Evolutionary conservation across 441 rosid genomes (phyloP).

Genomic region (Caryocar brasiliense): DNA sequence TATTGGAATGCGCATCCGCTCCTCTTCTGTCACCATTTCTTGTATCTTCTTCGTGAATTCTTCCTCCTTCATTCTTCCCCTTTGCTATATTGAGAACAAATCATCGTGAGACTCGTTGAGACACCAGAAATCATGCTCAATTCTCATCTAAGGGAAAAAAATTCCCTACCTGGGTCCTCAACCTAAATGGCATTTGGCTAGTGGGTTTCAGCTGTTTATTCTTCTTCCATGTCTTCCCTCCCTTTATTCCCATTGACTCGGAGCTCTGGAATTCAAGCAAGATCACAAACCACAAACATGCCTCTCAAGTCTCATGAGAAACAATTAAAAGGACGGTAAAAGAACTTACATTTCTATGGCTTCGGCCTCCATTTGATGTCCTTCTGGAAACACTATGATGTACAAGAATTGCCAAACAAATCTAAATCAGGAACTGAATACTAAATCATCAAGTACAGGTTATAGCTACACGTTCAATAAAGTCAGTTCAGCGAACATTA

Average conservation of each 20-base stretch:
- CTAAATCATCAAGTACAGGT: not conserved
- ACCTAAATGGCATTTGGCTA: conserved; percentile 62
- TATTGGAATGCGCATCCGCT: conserved; percentile 59
- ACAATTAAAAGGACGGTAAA: not conserved
- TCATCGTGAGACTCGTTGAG: conserved; percentile 6
- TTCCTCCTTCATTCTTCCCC: conserved; percentile 81
- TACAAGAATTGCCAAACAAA: not conserved
- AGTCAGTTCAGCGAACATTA: conserved; percentile 6
- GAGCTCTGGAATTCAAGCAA: conserved; percentile 43
- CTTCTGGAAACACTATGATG: conserved; percentile 48
- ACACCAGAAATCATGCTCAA: not conserved
- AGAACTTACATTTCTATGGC: conserved; percentile 59
- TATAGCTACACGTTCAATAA: not conserved
- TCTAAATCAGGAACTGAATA: conserved; percentile 6
- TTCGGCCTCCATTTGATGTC: conserved; percentile 59
- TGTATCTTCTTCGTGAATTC: conserved; percentile 68
- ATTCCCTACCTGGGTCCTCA: conserved; percentile 79
- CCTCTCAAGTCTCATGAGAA: not conserved
- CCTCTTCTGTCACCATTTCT: conserved; percentile 57
- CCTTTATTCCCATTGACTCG: conserved; percentile 55
- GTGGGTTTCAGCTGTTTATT: conserved; percentile 61
- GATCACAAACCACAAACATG: not conserved
- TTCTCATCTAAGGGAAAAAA: not conserved
- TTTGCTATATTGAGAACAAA: conserved; percentile 39
- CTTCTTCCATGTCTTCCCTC: conserved; percentile 66